Base-by-base conservation (phyloP, 1,284 basidiomycete species). In the Heterobasidion irregulare region DNA sequence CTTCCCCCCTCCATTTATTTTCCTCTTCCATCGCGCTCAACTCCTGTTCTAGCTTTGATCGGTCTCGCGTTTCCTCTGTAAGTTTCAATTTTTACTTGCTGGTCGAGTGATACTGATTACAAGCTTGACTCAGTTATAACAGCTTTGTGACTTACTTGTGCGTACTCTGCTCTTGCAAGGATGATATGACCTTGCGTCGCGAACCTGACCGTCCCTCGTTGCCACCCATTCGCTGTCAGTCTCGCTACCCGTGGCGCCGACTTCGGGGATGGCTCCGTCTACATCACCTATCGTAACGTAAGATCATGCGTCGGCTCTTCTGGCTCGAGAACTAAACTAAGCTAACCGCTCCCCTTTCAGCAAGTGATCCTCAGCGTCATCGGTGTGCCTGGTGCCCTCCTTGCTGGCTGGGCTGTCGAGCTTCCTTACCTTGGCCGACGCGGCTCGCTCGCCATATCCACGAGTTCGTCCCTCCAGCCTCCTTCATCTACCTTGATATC, bases 11-110 rank as follows among this genome's bases (percentile, higher is more conserved):
- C 48, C 47, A 10, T 18, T 47, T 3, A 15, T 49, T n/a, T 16
- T 12, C 35, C n/a, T 32, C 4, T 34, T 9, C 16, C 10, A 56
- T 52, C 33, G 8, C 2, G 46, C 19, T 38, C 35, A 50, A 18
- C 12, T 1, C n/a, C 33, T 33, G 49, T 32, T 50, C 36, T 55
- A 86, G 84, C 79, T 2, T 70, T 89, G 44, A 89, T 89, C 57
- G 87, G 86, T 4, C 77, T 90, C 10, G 85, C 85, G 2, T 89
- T 86, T 65, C 83, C 87, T 36, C 66, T 89, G 75, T 88, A 52
- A 65, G 75, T 68, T 2, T 38, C 32, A 6, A 8, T 36, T 8
- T 33, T 9, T 2, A 34, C 48, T 9, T 47, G 10, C 12, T 15
- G 18, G 16, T 13, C 5, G 13, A 16, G 41, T 8, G 13, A 7